phyloP scores from a whole-genome alignment of 2,329 filamentous ascomycete species.

The Pseudopithomyces maydicus region DNA sequence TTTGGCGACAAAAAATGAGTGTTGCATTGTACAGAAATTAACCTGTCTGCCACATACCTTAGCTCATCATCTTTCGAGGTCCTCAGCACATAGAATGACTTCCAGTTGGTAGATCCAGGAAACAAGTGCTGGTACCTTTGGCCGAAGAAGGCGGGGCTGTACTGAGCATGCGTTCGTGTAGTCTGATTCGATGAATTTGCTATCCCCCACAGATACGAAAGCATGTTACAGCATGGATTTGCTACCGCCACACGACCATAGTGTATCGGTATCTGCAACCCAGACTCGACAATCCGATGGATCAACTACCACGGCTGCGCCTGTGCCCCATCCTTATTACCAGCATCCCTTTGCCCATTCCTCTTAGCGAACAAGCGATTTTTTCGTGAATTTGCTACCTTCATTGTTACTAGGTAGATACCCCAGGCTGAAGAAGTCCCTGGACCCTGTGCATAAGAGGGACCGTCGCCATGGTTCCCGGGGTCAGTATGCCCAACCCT shows the following conservation, averaged over 20 bases:
- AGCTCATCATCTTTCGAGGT: neutral
- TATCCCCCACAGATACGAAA: slow-evolving; percentile 12
- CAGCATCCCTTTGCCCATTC: slow-evolving; percentile 4
- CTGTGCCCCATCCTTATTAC: neutral
- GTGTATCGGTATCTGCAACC: slow-evolving; percentile 7
- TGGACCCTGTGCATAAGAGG: slow-evolving; percentile 17
- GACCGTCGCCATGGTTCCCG: slow-evolving; percentile 22
- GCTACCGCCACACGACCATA: slow-evolving; percentile 5
- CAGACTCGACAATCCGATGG: neutral
- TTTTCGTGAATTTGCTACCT: neutral
- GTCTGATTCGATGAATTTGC: slow-evolving; percentile 9
- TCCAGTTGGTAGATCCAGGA: neutral
- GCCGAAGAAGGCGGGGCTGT: neutral
- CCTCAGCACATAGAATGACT: slow-evolving; percentile 1
- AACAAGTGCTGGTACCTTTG: neutral
- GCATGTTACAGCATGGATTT: slow-evolving; percentile 10
- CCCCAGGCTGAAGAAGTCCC: slow-evolving; percentile 15
- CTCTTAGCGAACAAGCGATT: neutral
- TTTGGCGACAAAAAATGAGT: slow-evolving; percentile 11
- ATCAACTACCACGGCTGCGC: neutral
- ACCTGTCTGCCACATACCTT: slow-evolving; percentile 9
- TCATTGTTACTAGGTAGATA: slow-evolving; percentile 18
- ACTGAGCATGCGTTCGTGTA: slow-evolving; percentile 20
- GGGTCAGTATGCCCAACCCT: slow-evolving; percentile 15
- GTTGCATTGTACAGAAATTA: neutral